Conservation (phyloP, 768 basidiomycete species). For the Trametes maxima region DNA sequence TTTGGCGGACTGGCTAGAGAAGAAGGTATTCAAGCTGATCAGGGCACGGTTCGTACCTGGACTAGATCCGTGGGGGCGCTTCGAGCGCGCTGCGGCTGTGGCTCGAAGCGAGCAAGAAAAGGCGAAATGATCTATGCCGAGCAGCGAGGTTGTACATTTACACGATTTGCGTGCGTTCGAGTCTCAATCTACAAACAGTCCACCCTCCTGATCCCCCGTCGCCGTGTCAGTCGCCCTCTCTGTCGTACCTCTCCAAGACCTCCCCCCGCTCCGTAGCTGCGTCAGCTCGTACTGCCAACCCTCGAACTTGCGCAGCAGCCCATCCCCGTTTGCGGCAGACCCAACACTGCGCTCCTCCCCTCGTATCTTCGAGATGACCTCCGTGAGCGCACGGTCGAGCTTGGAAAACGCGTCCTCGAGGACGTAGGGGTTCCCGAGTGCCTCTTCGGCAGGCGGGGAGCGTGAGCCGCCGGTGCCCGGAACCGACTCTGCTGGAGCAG, state of each 20-base stretch:
- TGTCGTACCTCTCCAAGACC: background rate
- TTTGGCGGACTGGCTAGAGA: conserved; percentile 41
- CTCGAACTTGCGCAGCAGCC: conserved; percentile 42
- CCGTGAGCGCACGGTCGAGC: conserved; percentile 45
- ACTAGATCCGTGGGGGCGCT: conserved; percentile 56
- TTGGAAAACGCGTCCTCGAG: conserved; percentile 46
- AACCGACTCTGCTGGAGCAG: conserved; percentile 27
- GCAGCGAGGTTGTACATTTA: background rate
- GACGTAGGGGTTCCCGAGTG: conserved; percentile 50
- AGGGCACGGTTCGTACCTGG: conserved; percentile 53
- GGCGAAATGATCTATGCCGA: too few relatives aligned
- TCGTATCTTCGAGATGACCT: conserved; percentile 48
- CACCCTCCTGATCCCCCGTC: conserved; percentile 23
- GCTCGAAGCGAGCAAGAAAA: background rate
- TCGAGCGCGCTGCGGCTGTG: conserved; percentile 40
- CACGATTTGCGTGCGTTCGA: background rate
- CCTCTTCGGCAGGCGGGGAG: conserved; percentile 25
- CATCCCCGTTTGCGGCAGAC: conserved; percentile 37
- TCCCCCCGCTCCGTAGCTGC: conserved; percentile 33
- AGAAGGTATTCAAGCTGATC: conserved; percentile 38
- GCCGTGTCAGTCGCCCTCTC: background rate
- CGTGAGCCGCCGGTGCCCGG: conserved; percentile 27
- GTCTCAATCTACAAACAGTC: conserved; percentile 33
- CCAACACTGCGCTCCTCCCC: conserved; percentile 43
- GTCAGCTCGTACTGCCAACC: conserved; percentile 46